Base-by-base conservation (phyloP, 306 rosid species). In the Styphnolobium japonicum region DNA sequence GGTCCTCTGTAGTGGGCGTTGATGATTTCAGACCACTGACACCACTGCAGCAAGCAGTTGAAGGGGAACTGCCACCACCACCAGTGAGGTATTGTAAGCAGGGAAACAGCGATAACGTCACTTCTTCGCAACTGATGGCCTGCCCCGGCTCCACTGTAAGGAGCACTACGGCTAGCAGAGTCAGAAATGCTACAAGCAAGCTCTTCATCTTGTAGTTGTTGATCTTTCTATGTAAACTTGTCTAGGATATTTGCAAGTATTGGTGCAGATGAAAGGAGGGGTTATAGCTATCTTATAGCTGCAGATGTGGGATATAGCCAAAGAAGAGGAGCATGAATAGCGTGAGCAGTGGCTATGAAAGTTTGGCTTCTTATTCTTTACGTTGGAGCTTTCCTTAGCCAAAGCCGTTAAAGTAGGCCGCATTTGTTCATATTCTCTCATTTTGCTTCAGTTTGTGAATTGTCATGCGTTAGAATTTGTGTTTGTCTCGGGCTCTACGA, bases 31-130 rank as follows among this genome's bases (percentile, higher is more conserved):
- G 27, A 19, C 15, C 3, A 0, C 3, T 4, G 3, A 82, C 15
- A 1, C 42, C 87, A 1, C 2, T 10, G 43, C 88, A 87, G 10
- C 88, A 87, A 1, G 2, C 9, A 0, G 0, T 0, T 0, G 83
- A 22, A 0, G 83, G 88, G 0, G 0, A 12, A 16, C 3, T 19
- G 3, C 14, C 67, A 2, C 7, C 31, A 1, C 1, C 10, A 11
- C 64, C 70, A 0, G 18, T 46, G 45, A 87, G 74, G 55, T 80
- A 87, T 7, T 18, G 10, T 3, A 64, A 0, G 37, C 86, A 85
- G 2, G 89, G 72, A 3, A 15, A 0, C 7, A 83, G 3, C 3
- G 21, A 6, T 11, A 1, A 0, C 2, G 14, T 16, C 5, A 71
- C 78, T 15, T 19, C 40, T 7, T 19, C 8, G 71, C 91, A 88